Evolutionary conservation across 768 basidiomycete species (phyloP).

Genomic region (Tricholoma hemisulphureum): DNA sequence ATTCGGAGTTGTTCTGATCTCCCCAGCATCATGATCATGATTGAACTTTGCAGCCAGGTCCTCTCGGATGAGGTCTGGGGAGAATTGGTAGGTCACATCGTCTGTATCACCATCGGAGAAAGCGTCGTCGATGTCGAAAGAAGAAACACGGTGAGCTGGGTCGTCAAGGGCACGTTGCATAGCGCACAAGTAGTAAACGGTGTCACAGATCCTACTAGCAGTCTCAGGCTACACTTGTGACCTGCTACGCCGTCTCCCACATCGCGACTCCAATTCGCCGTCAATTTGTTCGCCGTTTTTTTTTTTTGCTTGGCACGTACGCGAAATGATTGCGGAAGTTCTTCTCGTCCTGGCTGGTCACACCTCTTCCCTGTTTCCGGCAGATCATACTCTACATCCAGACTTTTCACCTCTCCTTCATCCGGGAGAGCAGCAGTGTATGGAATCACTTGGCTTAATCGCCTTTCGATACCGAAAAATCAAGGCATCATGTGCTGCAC

Average conservation of each 20-base stretch:
- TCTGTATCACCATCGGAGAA: conserved; percentile 60
- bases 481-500: conserved; percentile 49
- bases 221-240: background rate
- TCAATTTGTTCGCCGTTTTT: too few relatives aligned
- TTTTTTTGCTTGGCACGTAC: conserved; percentile 7
- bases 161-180: conserved; percentile 13
- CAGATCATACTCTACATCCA: conserved; percentile 56
- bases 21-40: too few relatives aligned
- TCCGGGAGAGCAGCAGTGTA: conserved; percentile 82
- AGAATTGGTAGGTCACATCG: conserved; percentile 52
- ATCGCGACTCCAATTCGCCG: background rate
- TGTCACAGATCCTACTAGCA: background rate
- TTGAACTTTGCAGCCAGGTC: conserved; percentile 56
- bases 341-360: conserved; percentile 87
- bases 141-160: conserved; percentile 23
- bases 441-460: conserved; percentile 75
- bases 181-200: too few relatives aligned
- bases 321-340: conserved; percentile 82
- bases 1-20: conserved; percentile 31
- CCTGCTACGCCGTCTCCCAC: too few relatives aligned
- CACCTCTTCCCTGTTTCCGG: conserved; percentile 76
- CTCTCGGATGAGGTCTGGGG: conserved; percentile 55
- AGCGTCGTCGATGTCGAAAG: conserved; percentile 61
- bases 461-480: conserved; percentile 76
- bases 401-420: conserved; percentile 73